Evolutionary conservation across 2,329 filamentous ascomycete species (phyloP), one percentile per base, ranked within the genome.

Genomic region (Aspergillus puulaauensis): DNA sequence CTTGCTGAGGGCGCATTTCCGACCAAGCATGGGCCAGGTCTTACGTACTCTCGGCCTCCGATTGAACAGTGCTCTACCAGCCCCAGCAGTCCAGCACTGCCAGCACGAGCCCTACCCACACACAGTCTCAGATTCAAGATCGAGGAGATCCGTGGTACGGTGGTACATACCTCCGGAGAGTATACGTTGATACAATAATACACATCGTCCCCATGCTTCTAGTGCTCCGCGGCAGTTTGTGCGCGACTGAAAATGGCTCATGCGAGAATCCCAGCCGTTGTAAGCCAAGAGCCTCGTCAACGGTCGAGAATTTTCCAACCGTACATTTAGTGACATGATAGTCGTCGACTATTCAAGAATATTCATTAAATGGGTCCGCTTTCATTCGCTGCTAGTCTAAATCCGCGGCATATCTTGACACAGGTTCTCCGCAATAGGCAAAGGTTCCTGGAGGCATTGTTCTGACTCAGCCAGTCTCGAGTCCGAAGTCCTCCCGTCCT

Each of bases 81-180:
- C 35, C 33, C 24, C 27, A 31, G 27, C 27, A 31, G 27, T 31
- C 27, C 27, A 31, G 27, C 23, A 24, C 23, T 24, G 23, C 46
- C 50, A 58, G 51, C 31, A 45, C 40, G n/a, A 58, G 44, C 51
- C 48, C 52, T 54, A 58, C 45, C 56, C 51, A 54, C 56, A 27
- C 56, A 57, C 50, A 53, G 46, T 54, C 27, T 39, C 17, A 55
- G 53, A 54, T 47, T 35, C 12, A 7, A 37, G 27, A 31, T 31
- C 27, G 27, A 31, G 27, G 27, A 31, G 27, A 31, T 31, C 27
- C 27, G 27, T 31, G 27, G 27, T 31, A 9, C 27, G 9, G 27
- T 31, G 9, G 27, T 31, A 9, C 27, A 9, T 31, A 9, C 27
- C 27, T 31, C 27, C 27, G 27, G 27, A 31, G 27, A 31, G 9